phyloP scores from a whole-genome alignment of 805 yeast species.

The Teunomyces barrocoloradensis region DNA sequence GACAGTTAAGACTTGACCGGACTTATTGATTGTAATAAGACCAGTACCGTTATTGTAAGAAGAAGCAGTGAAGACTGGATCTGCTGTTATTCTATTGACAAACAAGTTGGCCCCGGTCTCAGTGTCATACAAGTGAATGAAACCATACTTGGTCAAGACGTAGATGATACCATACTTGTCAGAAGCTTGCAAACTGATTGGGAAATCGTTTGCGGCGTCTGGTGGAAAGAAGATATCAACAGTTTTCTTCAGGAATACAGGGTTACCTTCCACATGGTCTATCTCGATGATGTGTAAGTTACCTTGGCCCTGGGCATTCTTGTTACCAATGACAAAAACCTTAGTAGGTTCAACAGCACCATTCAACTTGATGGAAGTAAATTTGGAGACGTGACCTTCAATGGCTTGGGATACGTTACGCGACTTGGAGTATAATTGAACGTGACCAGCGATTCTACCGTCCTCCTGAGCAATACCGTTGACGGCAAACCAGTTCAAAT shows the following conservation, averaged over 20 bases:
- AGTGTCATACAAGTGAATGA: conserved; percentile 91
- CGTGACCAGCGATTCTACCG: conserved; percentile 93
- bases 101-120: conserved; percentile 91
- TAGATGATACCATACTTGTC: conserved; percentile 83
- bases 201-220: conserved; percentile 95
- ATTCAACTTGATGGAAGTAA: conserved; percentile 71
- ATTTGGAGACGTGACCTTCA: conserved; percentile 95
- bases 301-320: conserved; percentile 70
- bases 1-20: conserved; percentile 93
- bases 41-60: conserved; percentile 73
- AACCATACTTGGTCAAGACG: conserved; percentile 91
- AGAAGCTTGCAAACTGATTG: conserved; percentile 85
- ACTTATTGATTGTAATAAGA: conserved; percentile 87
- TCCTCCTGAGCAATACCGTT: conserved; percentile 94
- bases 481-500: conserved; percentile 88
- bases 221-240: conserved; percentile 96
- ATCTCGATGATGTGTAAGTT: conserved; percentile 89
- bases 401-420: conserved; percentile 94
- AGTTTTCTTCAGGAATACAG: conserved; percentile 82
- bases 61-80: conserved; percentile 89
- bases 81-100: conserved; percentile 94
- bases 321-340: conserved; percentile 90
- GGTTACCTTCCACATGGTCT: conserved; percentile 84
- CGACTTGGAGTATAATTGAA: conserved; percentile 84
- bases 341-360: conserved; percentile 75